Conservation (phyloP, 2,329 filamentous ascomycete species). For the Seiridium cupressi region DNA sequence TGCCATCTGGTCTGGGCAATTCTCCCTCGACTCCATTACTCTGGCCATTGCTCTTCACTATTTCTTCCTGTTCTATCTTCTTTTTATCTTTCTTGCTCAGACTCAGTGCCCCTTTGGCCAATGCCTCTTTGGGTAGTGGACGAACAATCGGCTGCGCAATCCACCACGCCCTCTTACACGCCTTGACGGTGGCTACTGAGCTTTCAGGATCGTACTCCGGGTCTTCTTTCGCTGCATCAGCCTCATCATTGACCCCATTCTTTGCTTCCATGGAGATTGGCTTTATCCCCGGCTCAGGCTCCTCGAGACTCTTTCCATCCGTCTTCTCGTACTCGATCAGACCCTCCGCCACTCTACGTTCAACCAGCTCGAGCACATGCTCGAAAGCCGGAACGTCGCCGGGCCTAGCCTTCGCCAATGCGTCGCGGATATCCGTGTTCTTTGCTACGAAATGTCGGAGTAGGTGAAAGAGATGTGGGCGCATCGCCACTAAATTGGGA, state of each 20-base stretch:
- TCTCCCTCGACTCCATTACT: constrained; percentile 12
- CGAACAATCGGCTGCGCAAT: constrained; percentile 84
- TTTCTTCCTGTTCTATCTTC: constrained; percentile 33
- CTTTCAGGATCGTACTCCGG: constrained; percentile 47
- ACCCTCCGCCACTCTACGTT: constrained; percentile 70
- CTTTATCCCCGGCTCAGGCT: constrained; percentile 19
- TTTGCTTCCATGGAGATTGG: constrained; percentile 24
- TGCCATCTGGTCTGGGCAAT: constrained; percentile 19
- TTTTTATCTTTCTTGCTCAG: constrained; percentile 68
- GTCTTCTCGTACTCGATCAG: constrained; percentile 65
- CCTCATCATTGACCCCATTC: constrained; percentile 24
- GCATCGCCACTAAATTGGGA: constrained; percentile 75
- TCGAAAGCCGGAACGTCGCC: constrained; percentile 79
- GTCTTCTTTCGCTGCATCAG: constrained; percentile 2
- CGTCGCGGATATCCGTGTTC: constrained; percentile 82
- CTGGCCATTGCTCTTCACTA: constrained; percentile 5
- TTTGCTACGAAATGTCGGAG: constrained; percentile 76
- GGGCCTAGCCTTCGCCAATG: constrained; percentile 66
- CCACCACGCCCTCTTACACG: constrained; percentile 85
- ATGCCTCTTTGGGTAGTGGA: constrained; percentile 82
- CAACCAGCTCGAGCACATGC: constrained; percentile 70
- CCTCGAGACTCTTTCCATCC: constrained; percentile 46
- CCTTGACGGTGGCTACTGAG: constrained; percentile 65
- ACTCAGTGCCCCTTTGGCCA: constrained; percentile 75
- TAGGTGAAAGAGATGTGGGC: constrained; percentile 91